Base-by-base conservation (phyloP, 2,329 filamentous ascomycete genomes). In the Keithomyces neogunnii region DNA sequence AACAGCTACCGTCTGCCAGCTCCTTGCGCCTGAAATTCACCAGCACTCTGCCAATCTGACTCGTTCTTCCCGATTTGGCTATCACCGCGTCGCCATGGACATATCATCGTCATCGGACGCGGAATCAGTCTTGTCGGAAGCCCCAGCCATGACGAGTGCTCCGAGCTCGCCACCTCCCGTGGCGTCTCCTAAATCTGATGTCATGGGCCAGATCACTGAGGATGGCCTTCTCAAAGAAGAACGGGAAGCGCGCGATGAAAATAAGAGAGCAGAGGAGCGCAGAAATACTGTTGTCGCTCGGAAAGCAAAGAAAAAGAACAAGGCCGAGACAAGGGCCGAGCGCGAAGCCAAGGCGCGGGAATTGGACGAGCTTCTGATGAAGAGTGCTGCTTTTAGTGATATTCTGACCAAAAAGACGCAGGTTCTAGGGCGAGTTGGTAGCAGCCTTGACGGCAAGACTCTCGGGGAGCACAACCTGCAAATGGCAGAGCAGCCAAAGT, bases 401-500 rank as follows among this genome's bases (percentile, higher is more conserved):
- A 82, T 84, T 8, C 61, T 85, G 1, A 84, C 80, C 0, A 77
- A 80, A 51, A 85, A 84, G 64, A 85, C 82, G 0, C 74, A 82
- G 47, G 80, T 78, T 0, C 69, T 85, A 1, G 82, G 82, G 1
- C 74, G 81, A 2, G 80, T 85, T 0, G 82, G 82, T 2, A 80
- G 77, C 3, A 73, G 75, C 7, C 70, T 85, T 2, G 78, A 83
- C 52, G 81, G 81, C 10, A 76, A 82, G 58, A 70, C 76, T 0
- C 66, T 85, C 0, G 79, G 80, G 5, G 80, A 83, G 54, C 81
- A 84, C 50, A 78, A 90, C 50, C 69, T 96, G 13, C 77, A 84
- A 51, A 89, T 95, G 65, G 92, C 91, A 0, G 77, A 86, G 55
- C 93, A 99, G 63, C 93, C 93, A 0, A 84, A 85, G 56, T 82